These are phyloP conservation scores for Erucastrum elatum DNA, from an alignment of 345 rosid species.

Conservation along the genomic window DNA sequence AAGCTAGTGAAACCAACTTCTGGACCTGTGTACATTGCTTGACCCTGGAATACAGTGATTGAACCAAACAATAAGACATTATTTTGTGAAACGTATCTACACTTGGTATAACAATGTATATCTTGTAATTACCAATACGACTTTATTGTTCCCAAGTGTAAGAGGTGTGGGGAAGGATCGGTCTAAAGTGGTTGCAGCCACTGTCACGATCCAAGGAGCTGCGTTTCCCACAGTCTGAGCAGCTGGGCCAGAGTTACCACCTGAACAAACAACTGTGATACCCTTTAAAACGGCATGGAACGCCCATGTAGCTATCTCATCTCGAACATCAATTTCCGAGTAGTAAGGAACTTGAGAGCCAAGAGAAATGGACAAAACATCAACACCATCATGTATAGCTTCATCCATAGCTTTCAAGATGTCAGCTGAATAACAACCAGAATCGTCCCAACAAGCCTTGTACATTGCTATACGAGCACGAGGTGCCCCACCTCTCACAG, in stretches of 20 bases:
- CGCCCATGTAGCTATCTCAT: neutral
- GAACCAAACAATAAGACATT: neutral
- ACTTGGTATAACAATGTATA: neutral
- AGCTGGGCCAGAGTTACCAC: slow-evolving; percentile 1
- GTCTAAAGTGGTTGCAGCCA: slow-evolving; percentile 1
- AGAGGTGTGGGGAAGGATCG: neutral
- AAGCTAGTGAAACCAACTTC: neutral
- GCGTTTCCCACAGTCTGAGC: slow-evolving; percentile 1
- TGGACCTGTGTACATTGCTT: slow-evolving; percentile 1
- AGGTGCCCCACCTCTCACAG: neutral
- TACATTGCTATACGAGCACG: neutral
- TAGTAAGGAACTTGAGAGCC: neutral
- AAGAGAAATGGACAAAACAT: neutral
- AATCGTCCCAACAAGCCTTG: neutral
- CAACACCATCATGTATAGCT: neutral
- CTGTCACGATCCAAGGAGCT: neutral
- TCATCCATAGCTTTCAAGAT: neutral
- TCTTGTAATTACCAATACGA: neutral
- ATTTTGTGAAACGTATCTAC: neutral
- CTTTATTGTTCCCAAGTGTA: neutral
- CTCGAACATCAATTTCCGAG: neutral
- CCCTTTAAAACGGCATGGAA: neutral
- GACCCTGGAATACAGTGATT: neutral
- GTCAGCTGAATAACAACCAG: neutral
- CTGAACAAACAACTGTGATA: neutral